Evolutionary conservation across 495 filamentous ascomycete species (phyloP).

Genomic region (Talaromyces trachyspermus): DNA sequence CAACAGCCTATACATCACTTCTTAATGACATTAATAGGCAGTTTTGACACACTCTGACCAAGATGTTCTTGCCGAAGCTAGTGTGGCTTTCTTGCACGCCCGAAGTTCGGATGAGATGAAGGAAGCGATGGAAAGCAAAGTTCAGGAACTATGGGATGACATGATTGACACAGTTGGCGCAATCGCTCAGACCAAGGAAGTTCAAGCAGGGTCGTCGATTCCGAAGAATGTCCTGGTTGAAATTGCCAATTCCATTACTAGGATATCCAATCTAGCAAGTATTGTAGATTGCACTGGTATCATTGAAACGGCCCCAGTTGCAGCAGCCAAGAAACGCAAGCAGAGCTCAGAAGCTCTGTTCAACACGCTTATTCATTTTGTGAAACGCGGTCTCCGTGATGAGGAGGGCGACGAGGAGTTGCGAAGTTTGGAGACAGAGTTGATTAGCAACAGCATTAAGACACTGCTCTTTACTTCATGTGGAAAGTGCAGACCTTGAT

Average conservation of each 20-base stretch:
- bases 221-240: slow-evolving; percentile 53
- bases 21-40: slow-evolving; percentile 91
- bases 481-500: slow-evolving; percentile 66
- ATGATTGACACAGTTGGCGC: slow-evolving; percentile 61
- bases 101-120: slow-evolving; percentile 78
- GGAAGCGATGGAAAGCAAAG: slow-evolving; percentile 71
- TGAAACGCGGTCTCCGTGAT: slow-evolving; percentile 55
- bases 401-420: slow-evolving; percentile 54
- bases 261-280: slow-evolving; percentile 74
- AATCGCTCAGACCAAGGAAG: slow-evolving; percentile 59
- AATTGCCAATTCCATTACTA: slow-evolving; percentile 70
- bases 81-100: slow-evolving; percentile 74
- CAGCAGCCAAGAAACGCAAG: slow-evolving; percentile 41
- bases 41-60: slow-evolving; percentile 84
- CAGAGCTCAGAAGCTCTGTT: slow-evolving; percentile 44
- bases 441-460: slow-evolving; percentile 64
- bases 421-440: slow-evolving; percentile 64
- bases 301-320: slow-evolving; percentile 51
- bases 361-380: slow-evolving; percentile 58
- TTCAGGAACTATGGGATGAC: slow-evolving; percentile 80
- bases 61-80: slow-evolving; percentile 77
- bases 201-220: slow-evolving; percentile 55
- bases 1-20: slow-evolving; percentile 69
- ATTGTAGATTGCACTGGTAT: slow-evolving; percentile 68
- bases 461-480: slow-evolving; percentile 84